Evolutionary conservation across 441 rosid genomes (phyloP), one percentile per base, ranked within the genome.

Genomic region (Croton setiger): DNA sequence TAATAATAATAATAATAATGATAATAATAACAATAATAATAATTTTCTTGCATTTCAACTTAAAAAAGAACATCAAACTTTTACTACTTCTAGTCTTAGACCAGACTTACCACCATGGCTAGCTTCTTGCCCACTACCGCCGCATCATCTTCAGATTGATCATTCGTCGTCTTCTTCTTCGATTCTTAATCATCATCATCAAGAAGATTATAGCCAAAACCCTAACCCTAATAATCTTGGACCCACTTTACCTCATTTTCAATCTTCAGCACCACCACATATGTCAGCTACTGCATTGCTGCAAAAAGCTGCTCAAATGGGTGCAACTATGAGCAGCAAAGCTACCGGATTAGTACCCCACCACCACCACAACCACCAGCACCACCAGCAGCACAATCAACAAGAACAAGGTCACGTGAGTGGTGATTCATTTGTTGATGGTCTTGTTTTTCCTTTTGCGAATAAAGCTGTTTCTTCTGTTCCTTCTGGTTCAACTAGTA

Each of bases 241-340:
- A 21, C 82, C 81, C 75, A 68, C 83, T 64, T 55, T 74, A 68
- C 67, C 82, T 23, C 78, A 72, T 44, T 74, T 61, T 57, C 82
- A 54, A 18, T 23, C 55, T n/a, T 27, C 74, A 15, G 67, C 79
- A 12, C 70, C 77, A 60, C 87, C 91, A 68, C 88, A 84, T 76
- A 85, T 89, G 92, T 89, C 98, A 75, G 98, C 98, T 14, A 93
- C 98, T 69, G 97, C 97, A 68, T 84, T 91, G 73, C 97, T 93
- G 68, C 97, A 93, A 71, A 93, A 87, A 73, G 98, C 98, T 44
- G 88, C 92, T 2, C 93, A 87, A 79, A 90, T 90, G 94, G 96
- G 98, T 44, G 87, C 96, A 70, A 77, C 91, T 64, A 80, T 80
- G 79, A 80, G 84, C 79, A 70, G 51, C 63, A 76, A 52, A 36